Evolutionary conservation across 2,329 filamentous ascomycete species (phyloP), one percentile per base, ranked within the genome.

Genomic region (Dactylonectria macrodidyma): DNA sequence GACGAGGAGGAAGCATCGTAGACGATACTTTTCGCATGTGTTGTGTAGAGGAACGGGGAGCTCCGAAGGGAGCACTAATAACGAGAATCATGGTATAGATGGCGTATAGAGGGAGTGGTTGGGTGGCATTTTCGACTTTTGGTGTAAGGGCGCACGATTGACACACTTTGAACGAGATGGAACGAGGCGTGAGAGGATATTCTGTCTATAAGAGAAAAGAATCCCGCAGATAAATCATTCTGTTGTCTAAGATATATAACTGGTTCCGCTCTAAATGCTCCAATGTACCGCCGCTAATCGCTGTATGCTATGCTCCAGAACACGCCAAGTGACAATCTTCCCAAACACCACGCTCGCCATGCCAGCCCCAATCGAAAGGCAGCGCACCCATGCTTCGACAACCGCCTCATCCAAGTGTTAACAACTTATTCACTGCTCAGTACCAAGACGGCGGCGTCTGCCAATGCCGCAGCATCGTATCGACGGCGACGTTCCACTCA

Each of bases 401-500:
- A 7, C 38, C 8, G 26, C 7, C 26, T 7, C 26, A n/a, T 16
- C 30, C 8, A n/a, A n/a, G n/a, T 19, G 19, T 19, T 1, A 19
- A 19, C 19, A 19, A 19, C 19, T 19, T 19, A 19, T 19, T 22
- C 12, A 12, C 16, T 22, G 3, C 22, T 82, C 69, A 88, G 67
- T 84, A 86, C 82, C 86, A 87, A 5, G 86, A 87, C 3, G 92
- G 92, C 5, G 89, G 82, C 1, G 81, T 80, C 10, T 87, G 82
- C 92, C 92, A 94, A 76, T 94, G 91, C 62, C 89, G 82, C 67
- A 94, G 81, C 89, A 94, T 90, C 62, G 87, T 88, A 41, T 86
- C 82, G 30, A 94, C 81, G 1, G 91, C 92, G 70, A 83, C 83
- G 34, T 84, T 88, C 92, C 92, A 94, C 78, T 94, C 92, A 26